Percentiles rank a stretch among this genome's conserved stretches.
Conservation (phyloP, 106 monocot species). For the Dendrobium nobile region DNA sequence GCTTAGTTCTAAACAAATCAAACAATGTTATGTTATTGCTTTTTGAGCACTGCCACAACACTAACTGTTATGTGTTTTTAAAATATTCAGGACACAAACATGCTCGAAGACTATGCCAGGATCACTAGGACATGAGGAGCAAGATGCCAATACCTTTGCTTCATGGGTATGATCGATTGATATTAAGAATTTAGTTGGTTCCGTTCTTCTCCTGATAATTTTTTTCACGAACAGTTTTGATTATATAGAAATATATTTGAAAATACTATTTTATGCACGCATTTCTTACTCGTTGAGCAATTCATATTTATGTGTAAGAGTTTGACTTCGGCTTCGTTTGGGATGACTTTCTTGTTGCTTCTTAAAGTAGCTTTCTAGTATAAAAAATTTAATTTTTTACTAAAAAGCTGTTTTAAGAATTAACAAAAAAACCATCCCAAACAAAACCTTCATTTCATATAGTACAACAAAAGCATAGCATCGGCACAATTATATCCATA, state of each 20-base stretch:
- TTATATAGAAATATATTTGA: neutral
- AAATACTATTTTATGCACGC: neutral
- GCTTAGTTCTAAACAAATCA: neutral
- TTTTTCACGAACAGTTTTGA: neutral
- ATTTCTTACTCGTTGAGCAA: neutral
- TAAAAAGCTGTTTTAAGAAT: too few relatives aligned
- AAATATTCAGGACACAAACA: slow-evolving; percentile 45
- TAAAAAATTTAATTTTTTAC: too few relatives aligned
- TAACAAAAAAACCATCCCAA: too few relatives aligned
- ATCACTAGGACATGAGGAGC: slow-evolving; percentile 74
- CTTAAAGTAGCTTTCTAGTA: too few relatives aligned
- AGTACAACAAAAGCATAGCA: neutral
- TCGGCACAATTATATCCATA: too few relatives aligned
- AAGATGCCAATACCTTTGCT: slow-evolving; percentile 77
- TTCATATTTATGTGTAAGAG: neutral
- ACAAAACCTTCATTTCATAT: neutral
- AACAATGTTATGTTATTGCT: neutral
- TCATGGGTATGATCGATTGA: slow-evolving; percentile 50
- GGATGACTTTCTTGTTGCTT: too few relatives aligned
- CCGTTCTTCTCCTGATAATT: neutral
- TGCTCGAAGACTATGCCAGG: slow-evolving; percentile 84
- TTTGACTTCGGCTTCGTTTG: neutral
- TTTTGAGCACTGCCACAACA: too few relatives aligned
- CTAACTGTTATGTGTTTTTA: neutral
- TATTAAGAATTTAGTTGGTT: neutral